phyloP scores from a whole-genome alignment of 2,329 filamentous ascomycete genomes.

The Fusarium acutatum region DNA sequence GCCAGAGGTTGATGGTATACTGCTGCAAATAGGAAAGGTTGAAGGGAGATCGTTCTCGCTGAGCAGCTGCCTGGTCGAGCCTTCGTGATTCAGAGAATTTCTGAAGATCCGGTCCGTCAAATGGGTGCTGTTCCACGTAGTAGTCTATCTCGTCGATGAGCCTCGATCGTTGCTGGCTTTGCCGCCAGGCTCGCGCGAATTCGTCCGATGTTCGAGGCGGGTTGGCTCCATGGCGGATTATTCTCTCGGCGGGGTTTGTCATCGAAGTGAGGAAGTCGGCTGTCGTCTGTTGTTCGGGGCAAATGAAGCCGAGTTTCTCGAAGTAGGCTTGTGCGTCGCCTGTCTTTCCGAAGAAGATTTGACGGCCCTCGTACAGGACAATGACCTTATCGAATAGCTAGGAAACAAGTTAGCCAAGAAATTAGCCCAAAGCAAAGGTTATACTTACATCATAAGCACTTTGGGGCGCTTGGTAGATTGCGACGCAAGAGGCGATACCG shows the following conservation, averaged over 20 bases:
- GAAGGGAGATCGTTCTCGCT: slow-evolving; percentile 24
- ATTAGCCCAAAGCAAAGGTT: no score
- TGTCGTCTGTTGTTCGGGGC: slow-evolving; percentile 64
- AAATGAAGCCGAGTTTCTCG: slow-evolving; percentile 63
- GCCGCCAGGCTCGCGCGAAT: slow-evolving; percentile 46
- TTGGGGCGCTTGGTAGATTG: slow-evolving; percentile 69
- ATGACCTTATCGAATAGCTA: slow-evolving; percentile 73
- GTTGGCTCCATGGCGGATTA: slow-evolving; percentile 42
- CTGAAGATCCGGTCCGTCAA: slow-evolving; percentile 33
- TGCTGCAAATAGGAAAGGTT: slow-evolving; percentile 24
- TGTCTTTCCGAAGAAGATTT: slow-evolving; percentile 58
- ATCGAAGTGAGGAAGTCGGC: slow-evolving; percentile 73
- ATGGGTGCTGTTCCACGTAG: slow-evolving; percentile 37
- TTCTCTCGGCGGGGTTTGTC: slow-evolving; percentile 49
- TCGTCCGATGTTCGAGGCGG: slow-evolving; percentile 49
- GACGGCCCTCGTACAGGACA: slow-evolving; percentile 72
- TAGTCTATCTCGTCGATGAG: slow-evolving; percentile 44
- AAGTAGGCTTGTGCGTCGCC: slow-evolving; percentile 38
- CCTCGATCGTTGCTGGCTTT: slow-evolving; percentile 32
- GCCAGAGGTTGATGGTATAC: slow-evolving; percentile 16
- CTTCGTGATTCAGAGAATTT: slow-evolving; percentile 27
- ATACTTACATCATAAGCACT: slow-evolving; percentile 37
- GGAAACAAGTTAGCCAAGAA: background rate
- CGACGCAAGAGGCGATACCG: slow-evolving; percentile 65
- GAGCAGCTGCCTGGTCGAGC: slow-evolving; percentile 25